phyloP scores from a whole-genome alignment of 139 green algal genomes.

The Closterium sp. region DNA sequence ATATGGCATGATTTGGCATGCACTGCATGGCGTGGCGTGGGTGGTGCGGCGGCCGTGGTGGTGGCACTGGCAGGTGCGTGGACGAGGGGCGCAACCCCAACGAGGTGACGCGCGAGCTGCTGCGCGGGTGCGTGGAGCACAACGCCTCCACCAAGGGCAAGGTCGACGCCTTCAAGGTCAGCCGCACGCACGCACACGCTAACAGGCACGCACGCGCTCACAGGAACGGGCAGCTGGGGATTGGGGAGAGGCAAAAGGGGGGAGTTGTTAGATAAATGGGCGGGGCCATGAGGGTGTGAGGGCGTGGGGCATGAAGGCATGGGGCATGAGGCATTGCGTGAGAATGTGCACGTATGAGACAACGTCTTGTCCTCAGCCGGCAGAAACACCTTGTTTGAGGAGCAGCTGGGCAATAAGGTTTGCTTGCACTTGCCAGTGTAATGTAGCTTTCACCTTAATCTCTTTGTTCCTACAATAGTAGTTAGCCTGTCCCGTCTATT shows the following conservation, averaged over 20 bases:
- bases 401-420: too few relatives aligned
- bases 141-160: conserved; percentile 43
- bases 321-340: not conserved
- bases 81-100: conserved; percentile 42
- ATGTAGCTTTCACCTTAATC: too few relatives aligned
- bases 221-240: too few relatives aligned
- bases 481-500: too few relatives aligned
- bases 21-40: not conserved
- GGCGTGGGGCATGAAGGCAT: not conserved
- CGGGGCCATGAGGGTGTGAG: not conserved
- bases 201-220: too few relatives aligned
- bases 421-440: too few relatives aligned
- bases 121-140: conserved; percentile 7
- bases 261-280: not conserved
- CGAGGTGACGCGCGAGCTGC: conserved; percentile 20
- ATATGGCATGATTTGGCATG: too few relatives aligned
- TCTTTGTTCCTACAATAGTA: too few relatives aligned
- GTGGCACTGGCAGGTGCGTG: not conserved
- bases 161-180: conserved; percentile 44
- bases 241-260: not conserved
- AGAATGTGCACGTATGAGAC: too few relatives aligned
- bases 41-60: not conserved
- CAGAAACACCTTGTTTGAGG: too few relatives aligned
- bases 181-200: not conserved
- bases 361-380: too few relatives aligned